Base-by-base conservation (phyloP, 441 rosid species). In the Jatropha podagrica region DNA sequence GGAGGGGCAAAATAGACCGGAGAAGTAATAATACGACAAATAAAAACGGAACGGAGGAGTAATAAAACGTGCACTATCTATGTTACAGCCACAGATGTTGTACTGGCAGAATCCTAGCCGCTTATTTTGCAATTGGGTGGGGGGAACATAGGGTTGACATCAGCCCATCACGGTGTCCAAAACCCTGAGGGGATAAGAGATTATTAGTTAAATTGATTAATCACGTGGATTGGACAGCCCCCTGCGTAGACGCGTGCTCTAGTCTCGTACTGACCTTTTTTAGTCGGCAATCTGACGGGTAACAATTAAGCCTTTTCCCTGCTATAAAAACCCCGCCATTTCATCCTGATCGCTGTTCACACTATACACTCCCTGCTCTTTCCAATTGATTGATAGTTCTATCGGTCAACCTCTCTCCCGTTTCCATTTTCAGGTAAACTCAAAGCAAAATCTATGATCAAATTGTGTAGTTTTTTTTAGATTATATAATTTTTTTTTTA, bases 241-340 rank as follows among this genome's bases (percentile, higher is more conserved):
- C 12, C 52, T 14, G 15, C 52, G 15, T 10, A 11, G 63, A 26
- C 38, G 14, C 38, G 38, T 59, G 38, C 17, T 59, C 63, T 1
- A 26, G 15, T 11, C 63, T 59, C 38, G 5, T 26, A 23, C 67
- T 38, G 13, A 37, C 37, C 7, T 62, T 61, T 9, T 32, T 37
- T 37, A 37, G 46, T 63, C 20, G 67, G 67, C 67, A 63, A 63
- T 63, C 46, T 15, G 42, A 63, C 46, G 67, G 17, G 67, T 44
- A 4, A 5, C 10, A 44, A 44, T 15, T 54, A 5, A 54, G 18
- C 20, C 9, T 20, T 56, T 20, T 32, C 41, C 42, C 8, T 4
- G 32, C 65, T 27, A 68, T 68, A 68, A 68, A 23, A 68, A 68
- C 59, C 59, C 44, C 72, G 59, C 72, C 72, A 14, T 68, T 48